phyloP scores from a whole-genome alignment of 2,329 filamentous ascomycete genomes.

The Knoxdaviesia capensis region DNA sequence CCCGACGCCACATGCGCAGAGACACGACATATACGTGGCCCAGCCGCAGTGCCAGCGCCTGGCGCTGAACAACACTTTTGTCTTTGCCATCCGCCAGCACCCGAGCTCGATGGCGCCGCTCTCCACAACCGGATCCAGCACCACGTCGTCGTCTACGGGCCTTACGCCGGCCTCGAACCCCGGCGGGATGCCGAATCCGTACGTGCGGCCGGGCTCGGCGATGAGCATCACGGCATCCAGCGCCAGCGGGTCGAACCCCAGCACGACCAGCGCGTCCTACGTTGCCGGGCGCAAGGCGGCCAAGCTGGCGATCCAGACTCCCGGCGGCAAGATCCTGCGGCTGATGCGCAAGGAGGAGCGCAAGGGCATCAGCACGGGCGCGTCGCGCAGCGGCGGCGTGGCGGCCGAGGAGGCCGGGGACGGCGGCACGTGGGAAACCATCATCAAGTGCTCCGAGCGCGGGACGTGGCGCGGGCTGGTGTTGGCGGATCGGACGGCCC shows the following conservation, averaged over 20 bases:
- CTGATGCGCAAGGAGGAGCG: constrained; percentile 64
- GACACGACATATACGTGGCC: constrained; percentile 90
- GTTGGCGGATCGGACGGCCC: constrained; percentile 60
- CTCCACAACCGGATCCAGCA: neutral
- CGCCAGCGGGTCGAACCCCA: constrained; percentile 35
- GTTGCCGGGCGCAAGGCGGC: constrained; percentile 61
- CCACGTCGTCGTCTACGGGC: constrained; percentile 9
- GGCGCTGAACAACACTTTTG: constrained; percentile 91
- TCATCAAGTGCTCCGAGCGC: constrained; percentile 72
- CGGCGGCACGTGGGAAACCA: constrained; percentile 69
- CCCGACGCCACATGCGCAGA: constrained; percentile 91
- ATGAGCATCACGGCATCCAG: constrained; percentile 44
- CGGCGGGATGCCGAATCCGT: constrained; percentile 35
- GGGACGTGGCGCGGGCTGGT: constrained; percentile 69
- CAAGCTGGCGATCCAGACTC: constrained; percentile 86
- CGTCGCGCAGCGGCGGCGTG: constrained; percentile 14
- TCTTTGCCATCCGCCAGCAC: constrained; percentile 89
- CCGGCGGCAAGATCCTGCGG: constrained; percentile 81
- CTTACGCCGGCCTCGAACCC: constrained; percentile 26
- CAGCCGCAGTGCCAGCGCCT: constrained; percentile 83
- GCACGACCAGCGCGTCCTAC: constrained; percentile 26
- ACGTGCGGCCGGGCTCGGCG: constrained; percentile 37
- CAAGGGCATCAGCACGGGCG: constrained; percentile 27
- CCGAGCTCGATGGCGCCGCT: constrained; percentile 32
- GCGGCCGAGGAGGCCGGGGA: constrained; percentile 39